Conservation (phyloP, 257 asterid genomes). For the Przewalskia tangutica region DNA sequence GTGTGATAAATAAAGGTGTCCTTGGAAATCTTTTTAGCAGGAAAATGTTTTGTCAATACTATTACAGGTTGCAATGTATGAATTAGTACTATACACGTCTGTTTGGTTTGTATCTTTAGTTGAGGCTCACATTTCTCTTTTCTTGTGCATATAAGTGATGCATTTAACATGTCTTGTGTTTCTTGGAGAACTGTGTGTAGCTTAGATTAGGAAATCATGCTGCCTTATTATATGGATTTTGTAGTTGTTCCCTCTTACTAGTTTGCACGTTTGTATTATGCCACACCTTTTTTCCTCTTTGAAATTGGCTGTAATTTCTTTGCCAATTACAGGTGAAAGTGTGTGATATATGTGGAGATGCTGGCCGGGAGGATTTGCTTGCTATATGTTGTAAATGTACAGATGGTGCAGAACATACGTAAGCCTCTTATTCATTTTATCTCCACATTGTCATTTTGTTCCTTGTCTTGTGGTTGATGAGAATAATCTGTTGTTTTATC, state of each 20-base stretch:
- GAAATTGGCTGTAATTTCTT: constrained; percentile 6
- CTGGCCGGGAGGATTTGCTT: constrained; percentile 84
- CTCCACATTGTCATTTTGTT: neutral
- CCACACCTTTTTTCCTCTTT: neutral
- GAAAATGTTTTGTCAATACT: neutral
- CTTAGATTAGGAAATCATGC: neutral
- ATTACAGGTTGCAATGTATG: neutral
- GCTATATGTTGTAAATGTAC: constrained; percentile 79
- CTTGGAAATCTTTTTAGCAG: neutral
- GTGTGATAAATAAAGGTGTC: neutral
- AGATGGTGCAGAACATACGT: constrained; percentile 99
- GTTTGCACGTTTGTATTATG: neutral
- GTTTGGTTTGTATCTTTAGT: neutral
- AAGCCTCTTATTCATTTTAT: constrained; percentile 19
- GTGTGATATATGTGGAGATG: constrained; percentile 97
- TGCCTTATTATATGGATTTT: neutral
- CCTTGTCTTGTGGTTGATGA: constrained; percentile 5
- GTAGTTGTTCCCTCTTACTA: neutral
- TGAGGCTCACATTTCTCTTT: neutral
- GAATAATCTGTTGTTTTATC: constrained; percentile 18
- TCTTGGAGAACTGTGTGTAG: neutral
- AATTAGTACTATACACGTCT: neutral
- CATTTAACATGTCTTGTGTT: neutral
- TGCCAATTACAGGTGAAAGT: constrained; percentile 64
- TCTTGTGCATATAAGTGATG: neutral